These are phyloP conservation scores for Colletotrichum sp. DNA, from an alignment of 2,329 filamentous ascomycete species.

Conservation along the genomic window DNA sequence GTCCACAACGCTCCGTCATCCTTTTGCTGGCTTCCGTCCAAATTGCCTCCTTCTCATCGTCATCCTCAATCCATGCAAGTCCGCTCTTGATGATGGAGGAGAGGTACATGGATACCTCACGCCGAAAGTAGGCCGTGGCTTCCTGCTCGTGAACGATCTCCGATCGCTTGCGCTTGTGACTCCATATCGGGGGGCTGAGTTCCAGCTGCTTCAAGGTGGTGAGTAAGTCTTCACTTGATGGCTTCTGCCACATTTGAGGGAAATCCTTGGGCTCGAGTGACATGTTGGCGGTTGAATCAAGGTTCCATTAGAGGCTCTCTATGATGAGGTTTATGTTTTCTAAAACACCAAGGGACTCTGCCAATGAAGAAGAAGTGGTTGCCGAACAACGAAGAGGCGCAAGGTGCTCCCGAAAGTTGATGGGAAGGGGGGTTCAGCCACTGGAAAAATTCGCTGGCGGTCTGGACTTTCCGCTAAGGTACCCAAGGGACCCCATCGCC, in stretches of 20 bases:
- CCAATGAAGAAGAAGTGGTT: background rate
- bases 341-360: background rate
- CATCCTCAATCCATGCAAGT: constrained; percentile 71
- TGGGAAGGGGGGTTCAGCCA: background rate
- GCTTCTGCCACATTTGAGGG: constrained; percentile 82
- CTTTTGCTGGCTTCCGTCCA: constrained; percentile 83
- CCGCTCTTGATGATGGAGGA: constrained; percentile 71
- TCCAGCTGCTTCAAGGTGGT: constrained; percentile 70
- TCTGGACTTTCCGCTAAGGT: constrained; percentile 4
- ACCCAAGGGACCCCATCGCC: constrained; percentile 13
- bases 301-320: constrained; percentile 9
- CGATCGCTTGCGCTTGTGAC: constrained; percentile 45
- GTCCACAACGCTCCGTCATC: constrained; percentile 85
- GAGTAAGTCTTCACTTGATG: constrained; percentile 68
- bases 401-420: background rate
- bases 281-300: constrained; percentile 27
- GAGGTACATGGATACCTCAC: constrained; percentile 68
- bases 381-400: background rate
- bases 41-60: constrained; percentile 69
- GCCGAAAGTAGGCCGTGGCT: constrained; percentile 47
- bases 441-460: constrained; percentile 18
- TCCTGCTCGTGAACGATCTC: constrained; percentile 48
- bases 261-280: constrained; percentile 61
- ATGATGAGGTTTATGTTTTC: background rate
- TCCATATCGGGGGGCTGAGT: constrained; percentile 73